These are phyloP conservation scores for Cyanidiococcus yangmingshanensis DNA, from an alignment of 23 red algal species.

Conservation along the genomic window DNA sequence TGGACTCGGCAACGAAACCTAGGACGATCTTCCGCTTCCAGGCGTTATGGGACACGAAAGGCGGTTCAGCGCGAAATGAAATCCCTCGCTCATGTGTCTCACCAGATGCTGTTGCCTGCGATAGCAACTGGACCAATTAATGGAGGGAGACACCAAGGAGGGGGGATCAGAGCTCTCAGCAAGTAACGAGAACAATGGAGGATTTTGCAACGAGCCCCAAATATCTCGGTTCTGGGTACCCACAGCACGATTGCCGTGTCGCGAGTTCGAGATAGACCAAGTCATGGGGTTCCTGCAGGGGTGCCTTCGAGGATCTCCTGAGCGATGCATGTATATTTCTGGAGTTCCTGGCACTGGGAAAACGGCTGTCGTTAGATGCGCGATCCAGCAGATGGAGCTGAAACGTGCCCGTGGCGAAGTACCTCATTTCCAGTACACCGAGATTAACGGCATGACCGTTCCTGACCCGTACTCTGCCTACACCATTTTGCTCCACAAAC, in stretches of 20 bases:
- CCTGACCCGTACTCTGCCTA: slow-evolving; percentile 65
- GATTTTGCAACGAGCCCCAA: too few species aligned
- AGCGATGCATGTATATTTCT: slow-evolving; percentile 67
- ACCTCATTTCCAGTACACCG: slow-evolving; percentile 44
- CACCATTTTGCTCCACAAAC: slow-evolving; percentile 30
- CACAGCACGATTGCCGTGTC: slow-evolving; percentile 29
- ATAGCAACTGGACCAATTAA: too few species aligned
- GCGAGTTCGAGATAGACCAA: slow-evolving; percentile 43
- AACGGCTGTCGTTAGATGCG: slow-evolving; percentile 72
- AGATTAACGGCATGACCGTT: slow-evolving; percentile 93
- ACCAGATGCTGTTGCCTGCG: too few species aligned
- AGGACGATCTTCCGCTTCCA: too few species aligned
- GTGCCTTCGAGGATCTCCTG: neutral
- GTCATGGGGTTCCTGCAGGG: slow-evolving; percentile 34
- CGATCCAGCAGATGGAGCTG: slow-evolving; percentile 35
- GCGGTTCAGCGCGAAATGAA: too few species aligned
- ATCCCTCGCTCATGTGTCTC: too few species aligned
- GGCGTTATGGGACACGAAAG: too few species aligned
- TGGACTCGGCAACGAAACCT: too few species aligned
- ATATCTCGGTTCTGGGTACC: neutral
- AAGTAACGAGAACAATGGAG: too few species aligned
- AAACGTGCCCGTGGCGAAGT: neutral
- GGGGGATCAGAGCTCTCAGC: too few species aligned
- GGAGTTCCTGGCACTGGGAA: slow-evolving; percentile 97
- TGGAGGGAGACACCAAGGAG: too few species aligned